phyloP scores from a whole-genome alignment of 306 rosid genomes.

The Albizia julibrissin region DNA sequence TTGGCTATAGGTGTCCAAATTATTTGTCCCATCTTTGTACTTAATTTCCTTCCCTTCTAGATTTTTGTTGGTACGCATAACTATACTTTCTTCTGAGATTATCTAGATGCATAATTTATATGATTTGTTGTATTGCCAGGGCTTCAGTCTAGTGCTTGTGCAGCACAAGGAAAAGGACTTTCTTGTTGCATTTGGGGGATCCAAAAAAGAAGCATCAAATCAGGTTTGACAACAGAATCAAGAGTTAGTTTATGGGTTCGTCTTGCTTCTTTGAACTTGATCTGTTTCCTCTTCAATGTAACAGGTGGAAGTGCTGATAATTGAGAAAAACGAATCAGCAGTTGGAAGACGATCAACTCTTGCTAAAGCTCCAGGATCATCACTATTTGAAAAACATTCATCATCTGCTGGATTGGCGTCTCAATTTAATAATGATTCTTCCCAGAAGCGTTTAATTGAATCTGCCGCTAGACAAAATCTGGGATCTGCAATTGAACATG shows the following conservation, averaged over 20 bases:
- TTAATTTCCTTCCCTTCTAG: neutral
- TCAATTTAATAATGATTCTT: constrained; percentile 60
- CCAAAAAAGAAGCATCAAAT: constrained; percentile 85
- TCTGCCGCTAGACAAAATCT: constrained; percentile 72
- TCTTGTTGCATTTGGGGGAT: constrained; percentile 96
- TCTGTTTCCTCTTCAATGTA: constrained; percentile 11
- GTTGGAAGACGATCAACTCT: constrained; percentile 54
- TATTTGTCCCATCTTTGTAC: neutral
- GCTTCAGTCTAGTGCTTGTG: constrained; percentile 83
- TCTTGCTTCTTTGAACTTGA: constrained; percentile 7
- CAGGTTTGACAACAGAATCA: constrained; percentile 57
- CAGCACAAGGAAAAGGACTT: constrained; percentile 90
- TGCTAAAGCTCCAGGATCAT: constrained; percentile 52
- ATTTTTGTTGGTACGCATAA: neutral
- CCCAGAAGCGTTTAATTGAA: constrained; percentile 60
- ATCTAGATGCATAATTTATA: constrained; percentile 12
- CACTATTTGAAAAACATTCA: constrained; percentile 51
- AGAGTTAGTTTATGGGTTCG: constrained; percentile 9
- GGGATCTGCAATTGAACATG: constrained; percentile 78
- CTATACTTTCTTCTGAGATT: constrained; percentile 22
- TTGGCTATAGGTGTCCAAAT: neutral
- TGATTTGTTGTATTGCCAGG: constrained; percentile 49
- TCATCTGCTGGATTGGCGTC: constrained; percentile 57
- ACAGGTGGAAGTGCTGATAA: constrained; percentile 78
- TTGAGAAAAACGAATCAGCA: constrained; percentile 68